phyloP scores from a whole-genome alignment of 352 stramenopile genomes.

The Pythium aphanidermatum region DNA sequence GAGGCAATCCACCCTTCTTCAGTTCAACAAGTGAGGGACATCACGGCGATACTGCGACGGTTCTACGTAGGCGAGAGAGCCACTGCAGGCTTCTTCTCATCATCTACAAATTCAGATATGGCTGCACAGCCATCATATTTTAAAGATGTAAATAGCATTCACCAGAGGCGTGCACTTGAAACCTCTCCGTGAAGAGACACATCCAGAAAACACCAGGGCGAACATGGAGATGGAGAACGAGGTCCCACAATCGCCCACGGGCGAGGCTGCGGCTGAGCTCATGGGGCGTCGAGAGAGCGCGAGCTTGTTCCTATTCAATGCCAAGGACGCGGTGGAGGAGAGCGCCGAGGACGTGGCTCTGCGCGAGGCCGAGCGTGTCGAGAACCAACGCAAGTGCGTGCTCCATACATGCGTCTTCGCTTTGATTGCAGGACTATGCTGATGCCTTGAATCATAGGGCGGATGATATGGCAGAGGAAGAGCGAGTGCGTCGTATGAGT shows the following conservation, averaged over 20 bases:
- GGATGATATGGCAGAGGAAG: slow-evolving; percentile 45
- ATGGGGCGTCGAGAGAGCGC: slow-evolving; percentile 34
- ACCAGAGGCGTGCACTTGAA: too few relatives aligned
- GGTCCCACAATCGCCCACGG: slow-evolving; percentile 2
- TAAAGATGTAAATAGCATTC: too few relatives aligned
- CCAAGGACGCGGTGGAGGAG: slow-evolving; percentile 19
- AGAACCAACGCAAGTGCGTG: slow-evolving; percentile 41
- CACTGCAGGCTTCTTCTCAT: too few relatives aligned
- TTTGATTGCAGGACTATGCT: neutral
- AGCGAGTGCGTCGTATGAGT: slow-evolving; percentile 44
- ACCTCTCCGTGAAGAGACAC: too few relatives aligned
- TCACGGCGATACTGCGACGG: too few relatives aligned
- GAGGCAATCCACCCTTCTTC: neutral
- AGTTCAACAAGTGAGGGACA: too few relatives aligned
- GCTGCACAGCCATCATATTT: too few relatives aligned
- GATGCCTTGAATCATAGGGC: slow-evolving; percentile 20
- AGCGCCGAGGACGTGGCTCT: slow-evolving; percentile 30
- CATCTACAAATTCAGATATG: too few relatives aligned
- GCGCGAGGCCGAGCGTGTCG: slow-evolving; percentile 29
- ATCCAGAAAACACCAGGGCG: neutral
- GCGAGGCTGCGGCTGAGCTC: neutral
- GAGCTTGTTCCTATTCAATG: slow-evolving; percentile 54
- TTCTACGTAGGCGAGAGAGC: too few relatives aligned
- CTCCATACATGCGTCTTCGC: too few relatives aligned
- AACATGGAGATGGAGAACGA: neutral